Evolutionary conservation across 148 eudicot genomes (phyloP), one percentile per base, ranked within the genome.

Genomic region (Fallopia convolvulus): DNA sequence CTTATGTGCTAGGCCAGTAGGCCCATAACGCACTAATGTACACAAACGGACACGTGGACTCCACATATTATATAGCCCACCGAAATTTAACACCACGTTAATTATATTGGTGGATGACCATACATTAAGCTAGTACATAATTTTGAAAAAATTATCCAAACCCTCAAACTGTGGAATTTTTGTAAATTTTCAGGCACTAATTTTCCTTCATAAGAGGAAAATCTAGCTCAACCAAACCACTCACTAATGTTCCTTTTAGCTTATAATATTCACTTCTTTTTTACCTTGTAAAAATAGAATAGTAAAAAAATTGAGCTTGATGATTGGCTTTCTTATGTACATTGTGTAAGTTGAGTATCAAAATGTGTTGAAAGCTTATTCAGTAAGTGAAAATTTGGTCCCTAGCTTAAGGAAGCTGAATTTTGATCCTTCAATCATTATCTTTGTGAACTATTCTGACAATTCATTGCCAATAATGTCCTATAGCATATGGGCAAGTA

Each of bases 41-140:
- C n/a, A n/a, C n/a, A n/a, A n/a, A n/a, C n/a, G n/a, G n/a, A n/a
- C n/a, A n/a, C n/a, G n/a, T n/a, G n/a, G n/a, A n/a, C n/a, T n/a
- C n/a, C n/a, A n/a, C n/a, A n/a, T n/a, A n/a, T n/a, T n/a, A n/a
- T n/a, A n/a, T n/a, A n/a, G n/a, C n/a, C n/a, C n/a, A n/a, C n/a
- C n/a, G n/a, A n/a, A n/a, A n/a, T n/a, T n/a, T n/a, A n/a, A n/a
- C n/a, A n/a, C n/a, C n/a, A n/a, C n/a, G n/a, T n/a, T n/a, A n/a
- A n/a, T n/a, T n/a, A 58, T 2, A 21, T 58, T 17, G 65, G 65
- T 58, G 65, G 65, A 58, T 58, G 65, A 58, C 65, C 65, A 58
- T 58, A 58, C 12, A 30, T 58, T 58, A 20, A 58, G 12, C 65
- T 58, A 21, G 21, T 18, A 20, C 26, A 20, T 20, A 20, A 58